Conservation (phyloP, 768 basidiomycete genomes). For the Mycena albidolilacea region DNA sequence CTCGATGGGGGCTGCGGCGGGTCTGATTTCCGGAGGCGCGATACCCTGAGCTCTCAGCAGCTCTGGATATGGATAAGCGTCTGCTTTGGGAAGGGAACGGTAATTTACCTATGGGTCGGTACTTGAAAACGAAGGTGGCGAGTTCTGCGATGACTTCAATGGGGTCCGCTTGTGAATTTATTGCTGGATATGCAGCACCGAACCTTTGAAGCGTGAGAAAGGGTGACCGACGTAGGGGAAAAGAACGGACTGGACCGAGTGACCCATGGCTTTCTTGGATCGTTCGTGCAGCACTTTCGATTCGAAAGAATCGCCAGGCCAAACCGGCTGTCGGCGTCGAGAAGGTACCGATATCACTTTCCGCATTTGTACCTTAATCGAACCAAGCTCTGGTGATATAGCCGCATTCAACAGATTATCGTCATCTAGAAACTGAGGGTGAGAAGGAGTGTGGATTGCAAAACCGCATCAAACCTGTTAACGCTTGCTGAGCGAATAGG, state of each 20-base stretch:
- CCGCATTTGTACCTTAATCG: slow-evolving; percentile 4
- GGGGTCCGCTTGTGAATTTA: neutral
- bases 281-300: slow-evolving; percentile 26
- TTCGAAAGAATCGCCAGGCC: neutral
- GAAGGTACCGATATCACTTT: neutral
- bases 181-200: slow-evolving; percentile 2
- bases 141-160: neutral
- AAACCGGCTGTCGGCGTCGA: neutral
- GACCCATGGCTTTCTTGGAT: slow-evolving; percentile 34
- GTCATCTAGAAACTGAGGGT: slow-evolving; percentile 10
- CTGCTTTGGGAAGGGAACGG: neutral
- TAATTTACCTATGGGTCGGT: slow-evolving; percentile 25
- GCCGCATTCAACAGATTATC: slow-evolving; percentile 25
- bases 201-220: neutral
- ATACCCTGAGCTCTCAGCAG: slow-evolving; percentile 26
- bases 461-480: slow-evolving; percentile 1
- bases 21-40: slow-evolving; percentile 4
- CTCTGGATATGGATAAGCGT: slow-evolving; percentile 3
- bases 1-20: neutral
- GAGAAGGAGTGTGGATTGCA: neutral
- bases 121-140: slow-evolving; percentile 30
- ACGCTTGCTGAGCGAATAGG: neutral
- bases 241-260: slow-evolving; percentile 26
- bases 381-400: slow-evolving; percentile 28
- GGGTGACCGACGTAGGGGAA: neutral